Evolutionary conservation across 805 yeast genomes (phyloP), one percentile per base, ranked within the genome.

Genomic region (Wickerhamomyces sydowiorum): DNA sequence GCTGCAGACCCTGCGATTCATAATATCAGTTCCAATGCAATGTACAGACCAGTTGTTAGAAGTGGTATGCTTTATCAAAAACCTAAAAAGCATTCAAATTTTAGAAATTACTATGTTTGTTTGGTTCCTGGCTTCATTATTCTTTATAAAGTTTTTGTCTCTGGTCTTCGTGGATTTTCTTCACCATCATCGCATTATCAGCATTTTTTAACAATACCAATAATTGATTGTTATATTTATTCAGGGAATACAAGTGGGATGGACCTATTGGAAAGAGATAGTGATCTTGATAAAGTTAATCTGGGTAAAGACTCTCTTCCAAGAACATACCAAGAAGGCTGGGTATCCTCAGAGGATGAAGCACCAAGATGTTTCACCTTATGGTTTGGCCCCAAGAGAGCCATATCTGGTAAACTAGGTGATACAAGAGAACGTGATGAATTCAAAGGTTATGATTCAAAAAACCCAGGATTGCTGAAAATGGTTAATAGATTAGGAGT

Each of bases 341-440:
- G 95, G 88, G 75, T 71, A 48, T 82, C 95, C 2, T 68, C 78
- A 8, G 98, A 91, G 53, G 85, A 81, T 37, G 93, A 86, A 49
- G 51, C 70, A n/a, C 64, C 76, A 22, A 67, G 96, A 38, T 79
- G 93, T 48, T 89, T 91, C 53, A 86, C 93, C 0, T 51, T 91
- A 3, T 89, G 96, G 96, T 77, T 81, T 61, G 91, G 89, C 0
- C 71, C 72, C 7, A 84, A 81, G 50, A 63, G 81, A 42, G 61
- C 69, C 3, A 62, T 77, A 43, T 54, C 70, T 10, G 56, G 57
- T 3, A 41, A 37, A 5, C 19, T 10, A 13, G 29, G 30, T 19
- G 19, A 24, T 9, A 14, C 17, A 23, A 43, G 34, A n/a, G 30
- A 18, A 7, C 29, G 33, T 25, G 12, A 30, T 17, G 36, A 41